Evolutionary conservation across 805 yeast genomes (phyloP).

Genomic region (Lipomyces kockii): DNA sequence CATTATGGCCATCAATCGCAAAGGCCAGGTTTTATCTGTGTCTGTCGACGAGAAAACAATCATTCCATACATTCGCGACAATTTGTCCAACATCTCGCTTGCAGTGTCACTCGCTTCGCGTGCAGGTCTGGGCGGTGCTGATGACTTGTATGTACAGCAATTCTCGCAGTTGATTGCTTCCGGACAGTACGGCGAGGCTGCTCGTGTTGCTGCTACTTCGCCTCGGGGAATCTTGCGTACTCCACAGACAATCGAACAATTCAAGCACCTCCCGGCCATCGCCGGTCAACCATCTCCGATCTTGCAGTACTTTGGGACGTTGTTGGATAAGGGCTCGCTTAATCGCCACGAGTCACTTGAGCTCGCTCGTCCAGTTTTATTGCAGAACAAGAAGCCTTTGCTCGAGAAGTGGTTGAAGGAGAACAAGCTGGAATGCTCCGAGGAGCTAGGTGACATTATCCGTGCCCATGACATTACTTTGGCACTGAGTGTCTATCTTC

Average conservation of each 20-base stretch:
- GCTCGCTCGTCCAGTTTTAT: constrained; percentile 91
- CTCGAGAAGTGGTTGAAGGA: constrained; percentile 97
- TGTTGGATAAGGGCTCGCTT: constrained; percentile 89
- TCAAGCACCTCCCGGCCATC: constrained; percentile 86
- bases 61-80: constrained; percentile 85
- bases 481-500: constrained; percentile 88
- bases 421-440: constrained; percentile 92
- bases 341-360: constrained; percentile 93
- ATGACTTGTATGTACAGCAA: constrained; percentile 85
- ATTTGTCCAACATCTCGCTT: constrained; percentile 80
- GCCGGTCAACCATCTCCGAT: constrained; percentile 96
- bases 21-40: constrained; percentile 93
- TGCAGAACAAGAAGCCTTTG: constrained; percentile 90
- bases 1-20: constrained; percentile 88
- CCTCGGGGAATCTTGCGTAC: constrained; percentile 81
- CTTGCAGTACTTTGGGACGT: constrained; percentile 85
- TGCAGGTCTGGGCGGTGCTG: constrained; percentile 98
- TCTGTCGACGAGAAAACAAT: constrained; percentile 83
- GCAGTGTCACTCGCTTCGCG: constrained; percentile 90
- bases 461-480: constrained; percentile 83
- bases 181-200: constrained; percentile 91
- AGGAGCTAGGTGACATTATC: constrained; percentile 95
- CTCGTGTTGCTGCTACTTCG: constrained; percentile 94
- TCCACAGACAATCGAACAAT: constrained; percentile 88
- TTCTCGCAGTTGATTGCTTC: constrained; percentile 80